These are phyloP conservation scores for Neurospora sp. DNA, from an alignment of 495 filamentous ascomycete genomes.

Conservation along the genomic window DNA sequence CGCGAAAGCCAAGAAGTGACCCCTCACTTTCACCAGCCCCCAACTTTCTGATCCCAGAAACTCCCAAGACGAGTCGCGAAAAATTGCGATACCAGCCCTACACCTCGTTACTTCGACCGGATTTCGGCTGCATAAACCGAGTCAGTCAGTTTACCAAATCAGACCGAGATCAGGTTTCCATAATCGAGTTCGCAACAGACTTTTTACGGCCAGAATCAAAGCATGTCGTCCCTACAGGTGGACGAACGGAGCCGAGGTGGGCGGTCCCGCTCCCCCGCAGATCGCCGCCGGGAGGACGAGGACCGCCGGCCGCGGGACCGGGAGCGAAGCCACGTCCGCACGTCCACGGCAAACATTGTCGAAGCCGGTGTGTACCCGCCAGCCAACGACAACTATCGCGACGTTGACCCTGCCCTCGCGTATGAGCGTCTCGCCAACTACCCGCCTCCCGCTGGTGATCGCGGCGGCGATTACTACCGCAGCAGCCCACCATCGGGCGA, in stretches of 20 bases:
- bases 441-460: constrained; percentile 21
- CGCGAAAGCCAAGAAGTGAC: not conserved
- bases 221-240: constrained; percentile 42
- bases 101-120: not conserved
- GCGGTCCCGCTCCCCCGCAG: constrained; percentile 49
- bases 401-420: constrained; percentile 20
- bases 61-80: not conserved
- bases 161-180: not conserved
- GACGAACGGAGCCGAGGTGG: constrained; percentile 49
- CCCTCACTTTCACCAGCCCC: not conserved
- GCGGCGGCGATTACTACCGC: constrained; percentile 16
- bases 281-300: constrained; percentile 26
- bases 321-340: constrained; percentile 33
- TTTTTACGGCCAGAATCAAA: not conserved
- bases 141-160: not conserved
- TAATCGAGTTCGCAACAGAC: not conserved
- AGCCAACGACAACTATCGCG: constrained; percentile 23
- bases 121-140: not conserved
- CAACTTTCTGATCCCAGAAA: not conserved
- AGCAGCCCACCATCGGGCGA: constrained; percentile 6
- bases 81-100: not conserved
- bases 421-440: constrained; percentile 24
- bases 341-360: constrained; percentile 23
- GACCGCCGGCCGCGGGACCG: constrained; percentile 18
- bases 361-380: constrained; percentile 42